Base-by-base conservation (phyloP, 345 rosid genomes). In the Draba incana region DNA sequence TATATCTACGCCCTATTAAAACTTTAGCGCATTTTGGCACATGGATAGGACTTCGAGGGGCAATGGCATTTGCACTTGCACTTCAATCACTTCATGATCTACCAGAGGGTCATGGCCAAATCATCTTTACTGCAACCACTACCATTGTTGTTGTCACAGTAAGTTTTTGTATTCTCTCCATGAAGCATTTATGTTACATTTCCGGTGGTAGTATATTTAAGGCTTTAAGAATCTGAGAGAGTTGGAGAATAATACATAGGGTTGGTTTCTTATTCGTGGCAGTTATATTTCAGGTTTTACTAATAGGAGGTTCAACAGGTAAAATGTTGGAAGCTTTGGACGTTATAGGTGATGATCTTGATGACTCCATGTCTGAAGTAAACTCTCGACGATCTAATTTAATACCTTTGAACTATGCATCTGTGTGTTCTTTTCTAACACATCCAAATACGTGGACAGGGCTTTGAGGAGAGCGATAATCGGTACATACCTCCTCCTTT, bases 31-130 rank as follows among this genome's bases (percentile, higher is more conserved):
- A 39, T 70, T 7, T 81, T 79, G 64, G 45, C 71, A 46, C 60
- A 20, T 72, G 39, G 28, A 24, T 78, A 90, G 97, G 97, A 35
- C 94, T 90, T 79, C 75, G 94, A 77, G 97, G 98, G 49, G 98
- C 98, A 20, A 93, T 93, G 98, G 98, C 97, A 23, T 93, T 93
- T 85, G 98, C 98, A 30, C 96, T 93, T 81, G 98, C 98, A 50
- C 81, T 93, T 81, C 97, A 93, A 73, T 88, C 98, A 12, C 75
- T 93, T 72, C 98, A 93, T 77, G 97, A 93, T 68, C 93, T 93
- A 61, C 94, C 96, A 15, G 97, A 88, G 64, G 98, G 98, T 45
- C 97, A 90, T 57, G 98, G 98, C 43, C 97, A 90, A 75, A 93
- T 90, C 55, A 93, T 93, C 77, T 93, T 93, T 72, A 88, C 97